Evolutionary conservation across 83 land plant genomes (phyloP).

Genomic region (Thuja plicata): DNA sequence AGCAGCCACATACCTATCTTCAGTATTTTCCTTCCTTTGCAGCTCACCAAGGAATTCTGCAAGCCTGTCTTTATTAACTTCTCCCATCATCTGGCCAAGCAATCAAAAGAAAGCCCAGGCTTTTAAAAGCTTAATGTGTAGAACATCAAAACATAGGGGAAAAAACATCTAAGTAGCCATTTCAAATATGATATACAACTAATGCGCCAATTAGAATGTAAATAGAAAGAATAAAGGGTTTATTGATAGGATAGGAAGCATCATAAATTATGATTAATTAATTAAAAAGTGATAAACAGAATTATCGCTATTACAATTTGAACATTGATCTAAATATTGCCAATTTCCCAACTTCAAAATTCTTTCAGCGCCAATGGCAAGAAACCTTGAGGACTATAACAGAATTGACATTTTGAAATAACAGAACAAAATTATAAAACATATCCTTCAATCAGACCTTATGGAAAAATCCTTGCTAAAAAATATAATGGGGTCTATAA

Average conservation of each 20-base stretch:
- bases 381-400: background rate
- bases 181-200: background rate
- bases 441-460: background rate
- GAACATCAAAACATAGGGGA: background rate
- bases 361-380: background rate
- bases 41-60: constrained; percentile 78
- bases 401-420: background rate
- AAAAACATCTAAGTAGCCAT: background rate
- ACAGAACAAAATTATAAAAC: background rate
- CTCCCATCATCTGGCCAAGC: constrained; percentile 69
- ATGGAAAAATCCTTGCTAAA: background rate
- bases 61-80: constrained; percentile 73
- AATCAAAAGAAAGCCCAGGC: constrained; percentile 4
- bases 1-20: constrained; percentile 90
- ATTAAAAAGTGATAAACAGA: background rate
- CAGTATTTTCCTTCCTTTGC: constrained; percentile 81
- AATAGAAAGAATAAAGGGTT: background rate
- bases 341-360: background rate
- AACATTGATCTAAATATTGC: background rate
- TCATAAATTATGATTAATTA: background rate
- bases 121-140: background rate
- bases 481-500: background rate
- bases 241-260: background rate
- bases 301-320: background rate
- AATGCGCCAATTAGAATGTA: background rate